Conservation (phyloP, 2,329 filamentous ascomycete genomes). For the Colletotrichum eleusines region DNA sequence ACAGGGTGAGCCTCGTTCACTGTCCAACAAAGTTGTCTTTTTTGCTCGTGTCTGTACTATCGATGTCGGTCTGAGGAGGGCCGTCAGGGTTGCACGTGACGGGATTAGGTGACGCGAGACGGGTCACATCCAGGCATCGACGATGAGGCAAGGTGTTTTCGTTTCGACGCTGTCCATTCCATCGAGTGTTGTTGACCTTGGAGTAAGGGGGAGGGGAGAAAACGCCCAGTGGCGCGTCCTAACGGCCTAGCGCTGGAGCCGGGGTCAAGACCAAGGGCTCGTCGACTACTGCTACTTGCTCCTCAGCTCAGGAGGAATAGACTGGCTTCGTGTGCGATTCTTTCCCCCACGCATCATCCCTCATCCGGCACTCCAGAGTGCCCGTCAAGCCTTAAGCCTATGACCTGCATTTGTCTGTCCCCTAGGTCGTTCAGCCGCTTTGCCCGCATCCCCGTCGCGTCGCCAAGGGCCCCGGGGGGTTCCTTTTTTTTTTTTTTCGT, state of each 20-base stretch:
- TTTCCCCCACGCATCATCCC: conserved; percentile 13
- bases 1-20: background rate
- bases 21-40: background rate
- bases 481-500: too few relatives aligned
- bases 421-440: background rate
- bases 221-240: conserved; percentile 12
- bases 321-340: conserved; percentile 1
- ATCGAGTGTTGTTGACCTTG: background rate
- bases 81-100: background rate
- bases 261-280: conserved; percentile 11
- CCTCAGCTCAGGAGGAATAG: background rate
- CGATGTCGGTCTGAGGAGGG: background rate
- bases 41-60: background rate
- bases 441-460: background rate
- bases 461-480: background rate
- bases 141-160: background rate
- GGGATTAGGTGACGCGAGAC: background rate
- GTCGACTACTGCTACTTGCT: conserved; percentile 4
- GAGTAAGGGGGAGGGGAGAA: background rate
- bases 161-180: conserved; percentile 12
- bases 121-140: background rate
- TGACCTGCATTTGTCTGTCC: conserved; percentile 19
- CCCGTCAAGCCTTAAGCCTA: background rate
- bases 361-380: conserved; percentile 19
- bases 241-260: conserved; percentile 21